A percentile compares a stretch with the other conserved stretches of the same genome.
Evolutionary conservation across 2,329 filamentous ascomycete genomes (phyloP).

Genomic region (Gremmenia infestans): DNA sequence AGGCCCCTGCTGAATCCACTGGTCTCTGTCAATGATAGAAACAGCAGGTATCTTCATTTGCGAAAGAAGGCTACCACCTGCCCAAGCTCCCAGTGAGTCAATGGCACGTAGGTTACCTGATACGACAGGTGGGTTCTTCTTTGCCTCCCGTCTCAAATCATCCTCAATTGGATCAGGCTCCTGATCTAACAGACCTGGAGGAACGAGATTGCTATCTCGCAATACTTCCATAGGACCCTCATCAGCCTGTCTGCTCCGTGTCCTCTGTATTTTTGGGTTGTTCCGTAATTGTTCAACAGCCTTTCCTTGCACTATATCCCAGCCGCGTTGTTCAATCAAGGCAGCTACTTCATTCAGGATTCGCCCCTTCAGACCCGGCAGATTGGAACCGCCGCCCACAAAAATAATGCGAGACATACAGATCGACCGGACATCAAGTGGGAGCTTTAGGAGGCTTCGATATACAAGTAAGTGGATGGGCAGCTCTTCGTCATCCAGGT

Average conservation of each 20-base stretch:
- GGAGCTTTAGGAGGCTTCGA: conserved; percentile 66
- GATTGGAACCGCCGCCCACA: conserved; percentile 71
- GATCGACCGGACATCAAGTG: conserved; percentile 73
- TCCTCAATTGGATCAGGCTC: conserved; percentile 55
- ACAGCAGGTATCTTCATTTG: conserved; percentile 65
- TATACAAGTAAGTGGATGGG: conserved; percentile 75
- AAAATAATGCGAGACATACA: conserved; percentile 91
- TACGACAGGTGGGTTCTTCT: conserved; percentile 37
- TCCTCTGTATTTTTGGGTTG: conserved; percentile 27
- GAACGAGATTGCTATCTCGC: conserved; percentile 4
- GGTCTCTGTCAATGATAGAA: conserved; percentile 65
- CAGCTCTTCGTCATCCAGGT: conserved; percentile 82
- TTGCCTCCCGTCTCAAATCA: conserved; percentile 45
- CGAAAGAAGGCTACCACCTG: conserved; percentile 65
- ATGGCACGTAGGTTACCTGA: conserved; percentile 60
- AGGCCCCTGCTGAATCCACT: conserved; percentile 64
- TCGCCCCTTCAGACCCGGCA: conserved; percentile 74
- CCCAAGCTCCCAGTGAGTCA: conserved; percentile 68
- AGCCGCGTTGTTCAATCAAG: conserved; percentile 65
- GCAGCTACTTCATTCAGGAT: conserved; percentile 69
- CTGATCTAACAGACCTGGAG: conserved; percentile 32
- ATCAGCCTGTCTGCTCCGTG: conserved; percentile 19
- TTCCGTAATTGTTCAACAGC: conserved; percentile 51
- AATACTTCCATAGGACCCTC: conserved; percentile 16
- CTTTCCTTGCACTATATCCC: conserved; percentile 71